These are phyloP conservation scores for Hirschioporus abietinus DNA, from an alignment of 768 basidiomycete species.

Conservation along the genomic window DNA sequence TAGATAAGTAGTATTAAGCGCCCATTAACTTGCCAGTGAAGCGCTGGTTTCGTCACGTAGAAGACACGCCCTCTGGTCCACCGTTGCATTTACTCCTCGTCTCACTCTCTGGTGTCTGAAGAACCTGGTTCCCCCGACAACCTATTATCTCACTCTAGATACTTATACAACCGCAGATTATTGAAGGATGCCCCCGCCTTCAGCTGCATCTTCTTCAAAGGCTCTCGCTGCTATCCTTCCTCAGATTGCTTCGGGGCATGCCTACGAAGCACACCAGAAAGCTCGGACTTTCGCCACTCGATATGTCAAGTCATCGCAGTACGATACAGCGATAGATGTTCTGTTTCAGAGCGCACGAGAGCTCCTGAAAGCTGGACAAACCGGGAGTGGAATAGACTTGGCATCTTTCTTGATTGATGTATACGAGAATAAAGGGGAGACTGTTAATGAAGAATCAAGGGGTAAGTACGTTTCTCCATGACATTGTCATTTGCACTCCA, in stretches of 20 bases:
- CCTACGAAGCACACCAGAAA: slow-evolving; percentile 95
- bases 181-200: slow-evolving; percentile 8
- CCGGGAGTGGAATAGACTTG: slow-evolving; percentile 88
- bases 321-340: slow-evolving; percentile 85
- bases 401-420: slow-evolving; percentile 75
- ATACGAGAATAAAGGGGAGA: slow-evolving; percentile 70
- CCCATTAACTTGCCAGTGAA: too few relatives aligned
- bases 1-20: too few relatives aligned
- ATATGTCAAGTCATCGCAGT: slow-evolving; percentile 74
- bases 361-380: slow-evolving; percentile 81
- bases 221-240: slow-evolving; percentile 75
- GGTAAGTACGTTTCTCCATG: slow-evolving; percentile 43
- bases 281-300: slow-evolving; percentile 91
- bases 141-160: too few relatives aligned
- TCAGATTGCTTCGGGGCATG: slow-evolving; percentile 61
- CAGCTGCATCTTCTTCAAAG: slow-evolving; percentile 42
- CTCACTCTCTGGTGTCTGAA: too few relatives aligned
- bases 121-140: too few relatives aligned
- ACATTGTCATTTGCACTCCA: slow-evolving; percentile 12
- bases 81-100: too few relatives aligned
- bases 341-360: slow-evolving; percentile 88
- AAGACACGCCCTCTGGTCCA: too few relatives aligned
- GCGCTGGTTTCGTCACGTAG: too few relatives aligned
- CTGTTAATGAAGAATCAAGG: slow-evolving; percentile 70
- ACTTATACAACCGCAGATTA: background rate